A percentile compares a stretch with the other conserved stretches of the same genome.
These are phyloP conservation scores for Penicillium herquei DNA, from an alignment of 495 filamentous ascomycete genomes.

Conservation along the genomic window DNA sequence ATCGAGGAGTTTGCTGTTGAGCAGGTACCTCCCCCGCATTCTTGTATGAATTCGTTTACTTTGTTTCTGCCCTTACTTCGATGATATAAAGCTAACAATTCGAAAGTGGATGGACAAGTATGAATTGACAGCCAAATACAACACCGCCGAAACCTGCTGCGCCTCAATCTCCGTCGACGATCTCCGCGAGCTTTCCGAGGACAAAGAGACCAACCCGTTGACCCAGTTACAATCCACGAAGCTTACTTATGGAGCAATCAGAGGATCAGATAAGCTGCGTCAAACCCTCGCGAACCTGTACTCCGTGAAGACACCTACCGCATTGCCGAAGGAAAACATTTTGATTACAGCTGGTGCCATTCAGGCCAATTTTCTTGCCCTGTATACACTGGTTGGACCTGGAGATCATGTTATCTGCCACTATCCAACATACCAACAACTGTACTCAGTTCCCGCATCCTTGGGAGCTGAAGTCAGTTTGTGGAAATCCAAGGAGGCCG, in stretches of 20 bases:
- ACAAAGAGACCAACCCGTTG: slow-evolving; percentile 43
- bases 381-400: slow-evolving; percentile 72
- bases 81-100: slow-evolving; percentile 2
- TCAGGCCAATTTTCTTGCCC: slow-evolving; percentile 73
- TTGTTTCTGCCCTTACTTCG: not conserved
- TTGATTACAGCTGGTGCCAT: slow-evolving; percentile 82
- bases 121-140: slow-evolving; percentile 71
- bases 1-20: slow-evolving; percentile 69
- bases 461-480: slow-evolving; percentile 79
- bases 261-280: slow-evolving; percentile 63
- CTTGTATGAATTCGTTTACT: slow-evolving; percentile 2
- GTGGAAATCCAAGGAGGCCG: slow-evolving; percentile 68
- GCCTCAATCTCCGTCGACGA: slow-evolving; percentile 77
- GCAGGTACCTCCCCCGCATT: slow-evolving; percentile 48
- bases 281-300: slow-evolving; percentile 66
- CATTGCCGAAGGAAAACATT: slow-evolving; percentile 62
- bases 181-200: slow-evolving; percentile 57
- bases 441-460: slow-evolving; percentile 73
- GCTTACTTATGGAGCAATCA: slow-evolving; percentile 70
- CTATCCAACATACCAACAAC: slow-evolving; percentile 86
- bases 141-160: slow-evolving; percentile 85
- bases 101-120: slow-evolving; percentile 85
- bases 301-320: slow-evolving; percentile 49
- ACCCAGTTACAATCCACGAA: slow-evolving; percentile 43
- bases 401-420: slow-evolving; percentile 90